Conservation (phyloP, 73 alveolate species). For the Uronychia binucleata region DNA sequence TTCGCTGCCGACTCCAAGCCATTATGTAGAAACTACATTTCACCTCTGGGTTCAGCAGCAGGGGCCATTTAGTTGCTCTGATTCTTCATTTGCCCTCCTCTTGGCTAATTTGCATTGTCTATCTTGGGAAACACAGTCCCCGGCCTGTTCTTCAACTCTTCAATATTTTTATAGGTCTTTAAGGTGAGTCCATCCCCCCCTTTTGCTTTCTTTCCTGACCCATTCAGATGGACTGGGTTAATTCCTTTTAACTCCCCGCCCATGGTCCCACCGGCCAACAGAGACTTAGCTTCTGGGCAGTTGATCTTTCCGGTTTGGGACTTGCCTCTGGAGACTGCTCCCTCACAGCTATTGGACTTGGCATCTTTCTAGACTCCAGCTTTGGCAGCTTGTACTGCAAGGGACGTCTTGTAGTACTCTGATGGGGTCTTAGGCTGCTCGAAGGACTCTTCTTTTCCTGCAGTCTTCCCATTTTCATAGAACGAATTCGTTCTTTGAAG, state of each 20-base stretch:
- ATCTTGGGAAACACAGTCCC: neutral
- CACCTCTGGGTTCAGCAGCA: neutral
- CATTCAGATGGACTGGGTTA: neutral
- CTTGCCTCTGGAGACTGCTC: no score
- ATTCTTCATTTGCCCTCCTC: neutral
- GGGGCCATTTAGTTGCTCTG: neutral
- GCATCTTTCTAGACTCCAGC: neutral
- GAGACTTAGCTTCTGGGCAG: neutral
- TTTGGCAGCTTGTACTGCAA: no score
- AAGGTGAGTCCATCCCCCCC: neutral
- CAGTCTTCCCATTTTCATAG: neutral
- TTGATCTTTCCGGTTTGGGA: neutral
- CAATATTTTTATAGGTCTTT: neutral
- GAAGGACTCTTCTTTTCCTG: neutral
- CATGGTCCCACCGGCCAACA: neutral
- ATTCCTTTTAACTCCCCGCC: neutral
- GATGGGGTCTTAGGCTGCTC: neutral
- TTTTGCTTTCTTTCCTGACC: neutral
- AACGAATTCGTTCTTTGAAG: neutral
- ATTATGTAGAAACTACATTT: neutral
- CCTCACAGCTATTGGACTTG: neutral
- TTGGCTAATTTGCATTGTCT: neutral
- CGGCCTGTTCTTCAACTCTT: neutral
- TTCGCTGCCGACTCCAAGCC: neutral
- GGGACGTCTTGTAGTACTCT: neutral